These are phyloP conservation scores for Oemleria cerasiformis DNA, from an alignment of 306 rosid species.

Conservation along the genomic window DNA sequence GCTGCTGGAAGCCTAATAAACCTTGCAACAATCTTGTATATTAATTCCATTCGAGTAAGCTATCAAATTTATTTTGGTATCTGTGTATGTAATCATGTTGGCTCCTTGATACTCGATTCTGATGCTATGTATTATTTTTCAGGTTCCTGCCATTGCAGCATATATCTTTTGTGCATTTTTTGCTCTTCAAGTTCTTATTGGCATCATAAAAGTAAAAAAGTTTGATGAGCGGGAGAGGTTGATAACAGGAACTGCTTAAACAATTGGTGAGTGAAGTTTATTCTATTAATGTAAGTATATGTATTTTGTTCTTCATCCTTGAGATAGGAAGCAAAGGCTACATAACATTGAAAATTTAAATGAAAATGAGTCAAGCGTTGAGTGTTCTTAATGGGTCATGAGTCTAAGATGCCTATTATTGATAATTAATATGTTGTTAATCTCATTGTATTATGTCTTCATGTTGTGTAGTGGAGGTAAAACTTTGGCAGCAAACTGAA, in stretches of 20 bases:
- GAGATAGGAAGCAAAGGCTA: slow-evolving; percentile 7
- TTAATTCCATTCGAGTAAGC: slow-evolving; percentile 76
- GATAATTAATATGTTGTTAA: background rate
- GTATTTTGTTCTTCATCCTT: slow-evolving; percentile 4
- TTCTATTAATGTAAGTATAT: slow-evolving; percentile 5
- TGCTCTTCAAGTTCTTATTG: slow-evolving; percentile 81
- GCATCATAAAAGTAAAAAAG: slow-evolving; percentile 79
- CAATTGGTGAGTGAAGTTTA: slow-evolving; percentile 45
- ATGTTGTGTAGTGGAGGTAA: background rate
- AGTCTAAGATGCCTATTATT: background rate
- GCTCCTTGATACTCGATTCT: background rate
- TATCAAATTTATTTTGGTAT: slow-evolving; percentile 12
- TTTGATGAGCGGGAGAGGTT: slow-evolving; percentile 82
- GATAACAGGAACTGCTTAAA: slow-evolving; percentile 87
- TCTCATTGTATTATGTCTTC: background rate
- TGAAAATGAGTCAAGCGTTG: background rate
- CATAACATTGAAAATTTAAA: background rate
- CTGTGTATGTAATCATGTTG: background rate
- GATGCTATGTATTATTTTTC: slow-evolving; percentile 23
- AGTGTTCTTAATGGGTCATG: background rate
- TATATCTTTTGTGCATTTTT: slow-evolving; percentile 73
- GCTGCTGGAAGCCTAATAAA: slow-evolving; percentile 95
- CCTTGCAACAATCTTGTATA: slow-evolving; percentile 84
- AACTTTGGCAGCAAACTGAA: background rate
- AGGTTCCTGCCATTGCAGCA: slow-evolving; percentile 81